phyloP scores from a whole-genome alignment of 352 stramenopile genomes.

The Phytophthora fragariae region DNA sequence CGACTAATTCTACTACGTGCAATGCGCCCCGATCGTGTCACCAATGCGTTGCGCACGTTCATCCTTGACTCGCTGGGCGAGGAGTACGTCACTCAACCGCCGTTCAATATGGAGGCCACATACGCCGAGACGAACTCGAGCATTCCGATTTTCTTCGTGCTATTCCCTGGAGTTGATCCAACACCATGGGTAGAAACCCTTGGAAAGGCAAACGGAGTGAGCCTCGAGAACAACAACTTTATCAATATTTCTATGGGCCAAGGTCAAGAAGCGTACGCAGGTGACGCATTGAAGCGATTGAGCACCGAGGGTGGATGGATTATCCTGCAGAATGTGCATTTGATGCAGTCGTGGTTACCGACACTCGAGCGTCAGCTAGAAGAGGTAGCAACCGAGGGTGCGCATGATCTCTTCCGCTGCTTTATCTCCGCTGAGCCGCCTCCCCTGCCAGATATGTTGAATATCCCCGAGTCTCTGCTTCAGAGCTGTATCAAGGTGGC shows the following conservation, averaged over 20 bases:
- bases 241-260: constrained; percentile 96
- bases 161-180: constrained; percentile 95
- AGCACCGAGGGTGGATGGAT: constrained; percentile 95
- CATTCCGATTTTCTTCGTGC: constrained; percentile 96
- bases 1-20: constrained; percentile 92
- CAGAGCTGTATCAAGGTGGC: constrained; percentile 96
- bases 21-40: constrained; percentile 95
- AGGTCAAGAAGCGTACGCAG: constrained; percentile 94
- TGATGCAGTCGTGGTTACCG: constrained; percentile 97
- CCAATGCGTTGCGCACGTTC: constrained; percentile 92
- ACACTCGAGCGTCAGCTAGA: constrained; percentile 94
- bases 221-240: constrained; percentile 94
- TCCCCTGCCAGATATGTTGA: constrained; percentile 93
- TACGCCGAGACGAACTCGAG: constrained; percentile 92
- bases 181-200: constrained; percentile 96
- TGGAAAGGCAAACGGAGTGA: constrained; percentile 88
- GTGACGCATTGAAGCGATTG: constrained; percentile 91
- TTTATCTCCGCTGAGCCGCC: constrained; percentile 96
- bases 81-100: constrained; percentile 92
- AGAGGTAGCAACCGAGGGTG: constrained; percentile 86
- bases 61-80: constrained; percentile 91
- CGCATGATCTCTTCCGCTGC: constrained; percentile 95
- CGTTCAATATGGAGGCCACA: constrained; percentile 93
- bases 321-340: constrained; percentile 96
- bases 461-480: constrained; percentile 97